These are phyloP conservation scores for Podospora sp. DNA, from an alignment of 495 filamentous ascomycete species.

Conservation along the genomic window DNA sequence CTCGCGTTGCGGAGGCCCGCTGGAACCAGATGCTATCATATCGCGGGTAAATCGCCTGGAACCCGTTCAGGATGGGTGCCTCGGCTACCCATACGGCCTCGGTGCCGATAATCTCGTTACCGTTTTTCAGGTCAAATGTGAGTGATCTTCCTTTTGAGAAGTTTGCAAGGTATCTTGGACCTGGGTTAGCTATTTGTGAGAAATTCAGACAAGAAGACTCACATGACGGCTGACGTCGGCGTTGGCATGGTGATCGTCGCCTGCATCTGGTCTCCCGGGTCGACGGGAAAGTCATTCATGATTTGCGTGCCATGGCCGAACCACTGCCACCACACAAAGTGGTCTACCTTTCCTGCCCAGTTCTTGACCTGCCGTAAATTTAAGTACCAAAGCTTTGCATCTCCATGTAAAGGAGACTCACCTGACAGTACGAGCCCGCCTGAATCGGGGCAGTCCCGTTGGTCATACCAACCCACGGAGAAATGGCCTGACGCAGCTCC, in stretches of 20 bases:
- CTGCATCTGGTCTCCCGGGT: neutral
- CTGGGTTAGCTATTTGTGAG: neutral
- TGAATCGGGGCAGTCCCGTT: neutral
- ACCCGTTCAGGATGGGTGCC: neutral
- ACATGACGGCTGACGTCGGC: neutral
- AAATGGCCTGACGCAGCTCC: neutral
- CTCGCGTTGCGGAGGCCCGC: neutral
- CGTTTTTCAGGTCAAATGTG: neutral
- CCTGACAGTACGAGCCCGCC: neutral
- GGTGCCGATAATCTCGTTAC: neutral
- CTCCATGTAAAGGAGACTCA: neutral
- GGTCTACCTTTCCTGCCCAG: neutral
- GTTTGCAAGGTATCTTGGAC: neutral
- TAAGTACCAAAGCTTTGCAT: no score
- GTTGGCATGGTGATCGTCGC: neutral
- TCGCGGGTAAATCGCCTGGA: neutral
- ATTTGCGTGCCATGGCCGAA: neutral
- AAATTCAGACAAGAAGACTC: neutral
- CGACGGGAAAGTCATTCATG: neutral
- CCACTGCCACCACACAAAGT: neutral
- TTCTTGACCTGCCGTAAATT: neutral
- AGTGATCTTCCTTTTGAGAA: neutral
- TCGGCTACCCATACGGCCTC: neutral
- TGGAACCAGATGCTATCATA: neutral
- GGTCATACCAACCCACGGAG: neutral